phyloP scores from a whole-genome alignment of 371 early-diverging fungal species.

The Paraphysoderma sedebokerense region DNA sequence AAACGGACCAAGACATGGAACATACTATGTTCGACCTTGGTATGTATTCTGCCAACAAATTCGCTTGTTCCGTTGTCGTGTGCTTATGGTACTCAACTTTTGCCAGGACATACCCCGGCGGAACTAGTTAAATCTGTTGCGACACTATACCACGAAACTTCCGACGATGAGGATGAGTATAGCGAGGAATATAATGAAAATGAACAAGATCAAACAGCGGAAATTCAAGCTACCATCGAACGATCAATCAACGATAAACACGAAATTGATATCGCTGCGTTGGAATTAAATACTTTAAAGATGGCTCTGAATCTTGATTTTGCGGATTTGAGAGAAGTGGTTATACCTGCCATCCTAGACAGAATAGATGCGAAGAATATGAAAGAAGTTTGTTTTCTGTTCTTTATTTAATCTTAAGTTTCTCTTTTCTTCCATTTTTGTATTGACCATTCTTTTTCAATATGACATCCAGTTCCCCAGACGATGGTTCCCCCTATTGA shows the following conservation, averaged over 20 bases:
- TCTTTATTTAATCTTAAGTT: neutral
- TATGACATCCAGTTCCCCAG: constrained; percentile 22
- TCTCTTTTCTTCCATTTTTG: constrained; percentile 2
- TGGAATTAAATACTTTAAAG: constrained; percentile 79
- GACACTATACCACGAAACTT: constrained; percentile 1
- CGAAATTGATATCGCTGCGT: constrained; percentile 48
- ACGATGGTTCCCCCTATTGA: constrained; percentile 53
- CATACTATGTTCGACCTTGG: neutral
- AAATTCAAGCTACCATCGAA: constrained; percentile 58
- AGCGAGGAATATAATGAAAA: constrained; percentile 13
- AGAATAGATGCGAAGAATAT: constrained; percentile 26
- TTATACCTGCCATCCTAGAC: constrained; percentile 44
- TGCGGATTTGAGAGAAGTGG: constrained; percentile 50
- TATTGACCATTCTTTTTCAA: constrained; percentile 5
- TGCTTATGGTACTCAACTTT: neutral
- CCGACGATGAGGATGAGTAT: constrained; percentile 8
- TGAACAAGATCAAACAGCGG: constrained; percentile 17
- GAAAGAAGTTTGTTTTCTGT: neutral
- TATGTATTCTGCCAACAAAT: neutral
- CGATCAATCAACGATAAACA: constrained; percentile 65
- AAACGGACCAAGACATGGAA: constrained; percentile 7
- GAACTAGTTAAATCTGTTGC: neutral
- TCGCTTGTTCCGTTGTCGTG: neutral
- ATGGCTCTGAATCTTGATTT: constrained; percentile 76
- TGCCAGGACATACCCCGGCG: neutral